These are phyloP conservation scores for Suhomyces terraborum DNA, from an alignment of 1,139 yeast species.

Conservation along the genomic window DNA sequence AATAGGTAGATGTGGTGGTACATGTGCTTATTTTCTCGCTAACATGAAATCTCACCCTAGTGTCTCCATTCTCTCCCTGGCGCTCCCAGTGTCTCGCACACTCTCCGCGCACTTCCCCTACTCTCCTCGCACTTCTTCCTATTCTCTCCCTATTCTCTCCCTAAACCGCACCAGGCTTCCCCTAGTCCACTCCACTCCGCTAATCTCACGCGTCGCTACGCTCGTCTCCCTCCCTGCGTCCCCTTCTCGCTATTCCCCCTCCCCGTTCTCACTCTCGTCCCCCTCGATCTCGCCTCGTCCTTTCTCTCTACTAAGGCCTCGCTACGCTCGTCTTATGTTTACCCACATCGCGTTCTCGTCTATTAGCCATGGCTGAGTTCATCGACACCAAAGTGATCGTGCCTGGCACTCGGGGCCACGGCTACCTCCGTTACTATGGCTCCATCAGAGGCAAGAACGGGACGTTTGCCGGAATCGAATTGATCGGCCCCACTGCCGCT, in stretches of 20 bases:
- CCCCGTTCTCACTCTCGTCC: neutral
- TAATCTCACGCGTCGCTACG: no score
- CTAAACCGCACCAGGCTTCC: no score
- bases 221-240: no score
- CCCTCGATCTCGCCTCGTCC: no score
- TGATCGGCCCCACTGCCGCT: constrained; percentile 60
- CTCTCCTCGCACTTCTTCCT: neutral
- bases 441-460: constrained; percentile 73
- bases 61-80: neutral
- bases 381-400: constrained; percentile 41
- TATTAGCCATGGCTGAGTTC: constrained; percentile 17
- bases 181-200: no score
- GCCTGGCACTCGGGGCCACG: constrained; percentile 53
- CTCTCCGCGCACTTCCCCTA: neutral
- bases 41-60: neutral
- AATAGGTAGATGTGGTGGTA: no score
- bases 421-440: constrained; percentile 73
- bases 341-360: constrained; percentile 1
- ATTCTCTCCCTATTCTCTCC: neutral
- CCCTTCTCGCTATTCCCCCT: no score
- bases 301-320: no score
- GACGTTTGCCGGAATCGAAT: constrained; percentile 85
- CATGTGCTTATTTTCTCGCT: no score
- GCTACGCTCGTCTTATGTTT: no score
- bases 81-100: neutral